phyloP scores from a whole-genome alignment of 257 asterid genomes.

The Dorcoceras hygrometricum region DNA sequence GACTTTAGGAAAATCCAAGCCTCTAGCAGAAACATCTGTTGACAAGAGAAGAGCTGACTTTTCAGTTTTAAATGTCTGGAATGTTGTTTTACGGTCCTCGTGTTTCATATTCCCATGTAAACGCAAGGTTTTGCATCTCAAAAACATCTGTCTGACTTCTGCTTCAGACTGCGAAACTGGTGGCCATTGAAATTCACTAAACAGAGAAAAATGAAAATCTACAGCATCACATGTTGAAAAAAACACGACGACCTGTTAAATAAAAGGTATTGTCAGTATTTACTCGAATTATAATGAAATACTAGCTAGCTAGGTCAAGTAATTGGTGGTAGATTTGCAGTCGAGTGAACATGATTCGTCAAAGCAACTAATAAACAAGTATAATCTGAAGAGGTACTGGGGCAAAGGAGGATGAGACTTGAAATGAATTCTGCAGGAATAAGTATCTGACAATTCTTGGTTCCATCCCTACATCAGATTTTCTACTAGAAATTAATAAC shows the following conservation, averaged over 20 bases:
- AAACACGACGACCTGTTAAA: slow-evolving; percentile 77
- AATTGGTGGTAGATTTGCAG: not conserved
- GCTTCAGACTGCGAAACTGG: slow-evolving; percentile 43
- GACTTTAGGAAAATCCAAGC: slow-evolving; percentile 95
- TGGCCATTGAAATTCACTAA: slow-evolving; percentile 58
- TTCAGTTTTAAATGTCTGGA: slow-evolving; percentile 71
- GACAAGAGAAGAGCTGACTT: slow-evolving; percentile 87
- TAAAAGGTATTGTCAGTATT: slow-evolving; percentile 18
- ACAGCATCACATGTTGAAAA: slow-evolving; percentile 96
- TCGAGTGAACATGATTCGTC: not conserved
- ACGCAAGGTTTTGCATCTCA: slow-evolving; percentile 70
- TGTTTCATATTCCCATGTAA: slow-evolving; percentile 90
- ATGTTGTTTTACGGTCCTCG: slow-evolving; percentile 77
- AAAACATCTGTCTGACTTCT: slow-evolving; percentile 46
- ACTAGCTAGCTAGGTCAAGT: not conserved
- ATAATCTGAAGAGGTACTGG: not conserved
- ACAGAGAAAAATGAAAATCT: slow-evolving; percentile 78
- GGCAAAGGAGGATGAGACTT: slow-evolving; percentile 2
- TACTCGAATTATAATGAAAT: slow-evolving; percentile 10
- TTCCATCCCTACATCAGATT: slow-evolving; percentile 1
- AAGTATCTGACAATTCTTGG: not conserved
- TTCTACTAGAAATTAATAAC: not conserved
- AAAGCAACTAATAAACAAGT: not conserved
- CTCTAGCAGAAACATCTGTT: slow-evolving; percentile 95
- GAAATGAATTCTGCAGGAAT: not conserved